Conservation (phyloP, 352 stramenopile species). For the Phytopythium aichiense region DNA sequence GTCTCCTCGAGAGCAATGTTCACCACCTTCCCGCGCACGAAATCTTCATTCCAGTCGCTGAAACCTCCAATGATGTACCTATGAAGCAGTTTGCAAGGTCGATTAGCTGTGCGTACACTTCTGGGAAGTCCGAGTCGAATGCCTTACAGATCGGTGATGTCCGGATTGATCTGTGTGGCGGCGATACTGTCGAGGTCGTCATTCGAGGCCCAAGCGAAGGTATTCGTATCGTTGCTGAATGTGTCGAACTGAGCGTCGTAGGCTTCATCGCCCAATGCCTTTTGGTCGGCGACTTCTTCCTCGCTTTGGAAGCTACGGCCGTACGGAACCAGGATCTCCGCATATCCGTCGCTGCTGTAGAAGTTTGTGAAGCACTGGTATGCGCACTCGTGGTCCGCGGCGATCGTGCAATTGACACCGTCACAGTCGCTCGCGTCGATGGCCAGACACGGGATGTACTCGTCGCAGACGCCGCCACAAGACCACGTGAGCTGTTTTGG, state of each 20-base stretch:
- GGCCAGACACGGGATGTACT: conserved; percentile 17
- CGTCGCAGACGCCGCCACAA: conserved; percentile 17
- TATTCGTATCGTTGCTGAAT: conserved; percentile 18
- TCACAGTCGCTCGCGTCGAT: conserved; percentile 11
- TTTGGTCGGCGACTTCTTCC: conserved; percentile 14
- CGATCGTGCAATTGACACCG: conserved; percentile 9
- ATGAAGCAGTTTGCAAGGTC: too few relatives aligned
- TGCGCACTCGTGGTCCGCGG: conserved; percentile 12
- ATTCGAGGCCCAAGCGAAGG: conserved; percentile 25
- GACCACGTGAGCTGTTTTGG: conserved; percentile 13
- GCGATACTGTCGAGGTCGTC: conserved; percentile 17
- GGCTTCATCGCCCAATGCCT: conserved; percentile 5
- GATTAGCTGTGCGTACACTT: too few relatives aligned
- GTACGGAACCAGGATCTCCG: conserved; percentile 20
- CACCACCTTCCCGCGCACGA: conserved; percentile 13
- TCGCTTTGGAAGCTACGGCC: conserved; percentile 19
- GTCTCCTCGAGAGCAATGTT: conserved; percentile 13
- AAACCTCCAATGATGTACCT: too few relatives aligned
- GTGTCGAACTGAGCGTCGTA: conserved; percentile 9
- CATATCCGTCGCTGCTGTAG: conserved; percentile 7
- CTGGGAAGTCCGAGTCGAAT: not conserved
- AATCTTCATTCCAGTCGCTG: conserved; percentile 1
- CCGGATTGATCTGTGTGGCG: conserved; percentile 11
- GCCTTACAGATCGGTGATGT: conserved; percentile 2
- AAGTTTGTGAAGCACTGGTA: conserved; percentile 22